Percentiles rank a stretch among this genome's conserved stretches.
Conservation (phyloP, 139 green algal genomes). For the Chlamydomonas sphaeroides region DNA sequence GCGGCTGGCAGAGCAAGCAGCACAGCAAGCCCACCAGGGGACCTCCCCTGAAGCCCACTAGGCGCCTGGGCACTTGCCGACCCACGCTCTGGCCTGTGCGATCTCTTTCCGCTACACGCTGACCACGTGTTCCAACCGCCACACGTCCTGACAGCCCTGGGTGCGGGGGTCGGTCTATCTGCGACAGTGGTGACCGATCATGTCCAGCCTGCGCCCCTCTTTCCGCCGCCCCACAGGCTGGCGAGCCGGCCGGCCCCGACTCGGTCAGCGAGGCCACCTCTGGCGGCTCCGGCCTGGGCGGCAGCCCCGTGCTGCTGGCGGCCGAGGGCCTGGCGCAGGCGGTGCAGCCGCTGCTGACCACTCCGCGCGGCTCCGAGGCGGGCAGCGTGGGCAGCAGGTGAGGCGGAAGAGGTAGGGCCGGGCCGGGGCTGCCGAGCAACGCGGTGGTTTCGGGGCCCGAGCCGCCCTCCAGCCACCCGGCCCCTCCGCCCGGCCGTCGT, state of each 20-base stretch:
- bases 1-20: not conserved
- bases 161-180: not conserved
- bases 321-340: constrained; percentile 32
- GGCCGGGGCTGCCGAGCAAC: not conserved
- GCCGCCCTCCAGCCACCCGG: too few species aligned
- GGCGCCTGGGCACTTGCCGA: not conserved
- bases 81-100: too few species aligned
- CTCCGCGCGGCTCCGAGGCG: not conserved
- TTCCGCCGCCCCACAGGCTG: not conserved
- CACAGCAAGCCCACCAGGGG: not conserved
- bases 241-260: not conserved
- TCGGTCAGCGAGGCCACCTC: not conserved
- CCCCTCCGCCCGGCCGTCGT: too few species aligned
- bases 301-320: constrained; percentile 14
- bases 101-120: not conserved
- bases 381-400: not conserved
- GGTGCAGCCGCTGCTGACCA: constrained; percentile 31
- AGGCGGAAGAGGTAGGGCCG: not conserved
- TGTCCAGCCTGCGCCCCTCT: not conserved
- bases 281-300: not conserved
- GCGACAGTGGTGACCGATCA: not conserved
- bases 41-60: not conserved
- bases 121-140: too few species aligned
- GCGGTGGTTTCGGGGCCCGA: too few species aligned
- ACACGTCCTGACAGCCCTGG: too few species aligned